These are phyloP conservation scores for Irpex sp. DNA, from an alignment of 1,284 basidiomycete genomes.

Conservation along the genomic window DNA sequence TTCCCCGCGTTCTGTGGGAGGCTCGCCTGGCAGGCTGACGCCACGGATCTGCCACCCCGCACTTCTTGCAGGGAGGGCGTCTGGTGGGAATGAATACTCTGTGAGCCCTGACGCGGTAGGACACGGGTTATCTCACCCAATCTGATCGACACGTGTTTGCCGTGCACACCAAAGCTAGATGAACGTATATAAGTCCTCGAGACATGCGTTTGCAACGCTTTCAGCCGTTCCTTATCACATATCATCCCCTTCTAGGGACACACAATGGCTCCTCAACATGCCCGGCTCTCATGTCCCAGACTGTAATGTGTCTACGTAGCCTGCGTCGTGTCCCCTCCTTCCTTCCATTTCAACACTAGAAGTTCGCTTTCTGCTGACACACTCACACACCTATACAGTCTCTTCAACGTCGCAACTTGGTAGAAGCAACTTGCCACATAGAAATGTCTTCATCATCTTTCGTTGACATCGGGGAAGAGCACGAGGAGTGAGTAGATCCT, in stretches of 20 bases:
- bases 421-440: not conserved
- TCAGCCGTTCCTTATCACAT: not conserved
- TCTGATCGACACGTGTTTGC: conserved; percentile 4
- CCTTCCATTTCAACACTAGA: not conserved
- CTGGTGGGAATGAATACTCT: not conserved
- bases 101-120: not conserved
- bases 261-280: not conserved
- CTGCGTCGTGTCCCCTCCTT: conserved; percentile 1
- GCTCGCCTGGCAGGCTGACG: not conserved
- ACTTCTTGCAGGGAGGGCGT: not conserved
- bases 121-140: not conserved
- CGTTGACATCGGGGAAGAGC: conserved; percentile 4
- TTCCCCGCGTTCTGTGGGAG: not conserved
- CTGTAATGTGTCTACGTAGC: not conserved
- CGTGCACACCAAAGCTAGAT: not conserved
- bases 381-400: not conserved
- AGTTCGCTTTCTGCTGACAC: not conserved
- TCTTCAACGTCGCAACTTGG: not conserved
- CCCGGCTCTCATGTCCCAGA: conserved; percentile 1
- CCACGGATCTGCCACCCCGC: not conserved
- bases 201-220: conserved; percentile 10
- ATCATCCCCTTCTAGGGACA: not conserved
- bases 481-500: conserved; percentile 10
- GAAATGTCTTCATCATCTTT: conserved; percentile 5
- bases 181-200: not conserved